Conservation (phyloP, 108 stramenopile genomes). For the Cyclotella atomus region DNA sequence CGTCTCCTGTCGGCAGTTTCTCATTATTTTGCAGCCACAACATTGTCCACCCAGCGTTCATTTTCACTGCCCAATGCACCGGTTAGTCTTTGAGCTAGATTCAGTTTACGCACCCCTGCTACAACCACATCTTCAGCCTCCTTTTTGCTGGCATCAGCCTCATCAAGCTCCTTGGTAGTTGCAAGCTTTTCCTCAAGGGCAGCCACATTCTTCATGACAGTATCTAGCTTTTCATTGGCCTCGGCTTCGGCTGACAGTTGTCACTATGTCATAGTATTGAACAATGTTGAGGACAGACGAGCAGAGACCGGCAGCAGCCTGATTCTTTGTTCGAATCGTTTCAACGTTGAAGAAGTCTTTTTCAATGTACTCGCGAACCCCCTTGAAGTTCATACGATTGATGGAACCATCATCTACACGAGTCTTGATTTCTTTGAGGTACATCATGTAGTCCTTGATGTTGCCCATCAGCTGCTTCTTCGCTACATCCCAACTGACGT, state of each 20-base stretch:
- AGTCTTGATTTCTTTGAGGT: constrained; percentile 76
- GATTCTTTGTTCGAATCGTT: constrained; percentile 73
- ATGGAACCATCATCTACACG: too few relatives aligned
- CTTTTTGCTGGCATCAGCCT: constrained; percentile 66
- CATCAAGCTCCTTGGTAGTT: constrained; percentile 60
- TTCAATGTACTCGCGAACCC: constrained; percentile 64
- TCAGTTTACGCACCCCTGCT: constrained; percentile 69
- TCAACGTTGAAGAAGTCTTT: constrained; percentile 80
- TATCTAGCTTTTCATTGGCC: constrained; percentile 66
- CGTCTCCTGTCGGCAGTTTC: constrained; percentile 69
- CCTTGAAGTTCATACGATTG: too few relatives aligned
- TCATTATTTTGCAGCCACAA: constrained; percentile 56
- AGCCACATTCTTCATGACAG: constrained; percentile 53
- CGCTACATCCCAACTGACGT: constrained; percentile 72
- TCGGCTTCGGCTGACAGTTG: constrained; percentile 84
- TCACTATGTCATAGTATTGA: constrained; percentile 78
- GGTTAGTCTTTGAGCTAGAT: constrained; percentile 82
- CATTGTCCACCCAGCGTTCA: constrained; percentile 75
- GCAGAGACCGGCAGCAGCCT: constrained; percentile 78
- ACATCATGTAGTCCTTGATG: constrained; percentile 78
- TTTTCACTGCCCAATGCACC: constrained; percentile 80
- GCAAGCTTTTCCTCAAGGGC: too few relatives aligned
- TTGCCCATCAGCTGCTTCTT: constrained; percentile 85
- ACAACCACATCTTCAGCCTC: constrained; percentile 59
- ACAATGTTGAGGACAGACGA: constrained; percentile 86